phyloP scores from a whole-genome alignment of 2,329 filamentous ascomycete genomes.

The Pezicula radicicola region DNA sequence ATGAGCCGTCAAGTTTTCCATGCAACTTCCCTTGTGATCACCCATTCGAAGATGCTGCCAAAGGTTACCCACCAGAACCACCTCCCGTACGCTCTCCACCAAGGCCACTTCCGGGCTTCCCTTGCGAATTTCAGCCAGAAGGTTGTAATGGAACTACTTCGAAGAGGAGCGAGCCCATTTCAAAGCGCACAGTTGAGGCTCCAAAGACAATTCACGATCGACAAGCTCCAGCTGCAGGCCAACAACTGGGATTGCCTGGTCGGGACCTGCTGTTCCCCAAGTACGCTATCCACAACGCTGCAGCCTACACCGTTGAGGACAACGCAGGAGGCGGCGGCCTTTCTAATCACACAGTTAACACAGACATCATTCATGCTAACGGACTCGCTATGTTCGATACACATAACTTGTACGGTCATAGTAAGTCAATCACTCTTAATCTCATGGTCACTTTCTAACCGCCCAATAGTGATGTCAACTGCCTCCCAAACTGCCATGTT shows the following conservation, averaged over 20 bases:
- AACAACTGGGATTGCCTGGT: constrained; percentile 55
- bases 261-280: constrained; percentile 62
- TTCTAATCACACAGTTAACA: constrained; percentile 60
- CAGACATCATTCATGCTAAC: constrained; percentile 65
- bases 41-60: constrained; percentile 29
- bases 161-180: constrained; percentile 17
- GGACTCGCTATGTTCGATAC: constrained; percentile 70
- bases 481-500: constrained; percentile 65
- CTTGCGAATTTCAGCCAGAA: constrained; percentile 61
- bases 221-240: constrained; percentile 28
- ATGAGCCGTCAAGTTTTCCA: constrained; percentile 48
- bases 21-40: constrained; percentile 52
- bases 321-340: constrained; percentile 43
- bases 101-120: constrained; percentile 65
- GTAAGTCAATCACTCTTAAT: constrained; percentile 25
- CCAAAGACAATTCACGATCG: constrained; percentile 3
- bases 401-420: constrained; percentile 73
- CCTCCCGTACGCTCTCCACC: constrained; percentile 62
- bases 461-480: constrained; percentile 59
- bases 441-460: constrained; percentile 9
- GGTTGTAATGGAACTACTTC: constrained; percentile 34
- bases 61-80: constrained; percentile 55
- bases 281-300: constrained; percentile 64
- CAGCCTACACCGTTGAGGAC: constrained; percentile 42
- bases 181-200: not conserved